Evolutionary conservation across 2,329 filamentous ascomycete genomes (phyloP), one percentile per base, ranked within the genome.

Genomic region (Aspergillaceae sp.): DNA sequence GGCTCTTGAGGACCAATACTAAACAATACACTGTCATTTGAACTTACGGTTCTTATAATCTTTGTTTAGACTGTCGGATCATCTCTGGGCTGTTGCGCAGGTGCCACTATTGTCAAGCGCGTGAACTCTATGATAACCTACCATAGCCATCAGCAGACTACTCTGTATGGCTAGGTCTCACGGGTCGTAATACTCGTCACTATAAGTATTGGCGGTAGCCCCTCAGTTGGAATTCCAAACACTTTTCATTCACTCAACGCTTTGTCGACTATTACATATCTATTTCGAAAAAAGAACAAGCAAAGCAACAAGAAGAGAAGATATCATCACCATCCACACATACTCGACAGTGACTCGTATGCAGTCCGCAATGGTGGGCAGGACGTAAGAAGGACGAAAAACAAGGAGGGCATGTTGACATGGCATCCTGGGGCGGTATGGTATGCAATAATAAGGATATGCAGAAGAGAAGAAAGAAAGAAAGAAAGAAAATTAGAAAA

Each of bases 341-440:
- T 55, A 48, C 45, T 42, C 48, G 47, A 42, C 44, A 51, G 49
- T 55, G 49, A 51, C 42, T 50, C 52, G 40, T 55, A 47, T 37
- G 43, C 43, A 40, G 42, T 43, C 47, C 45, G 42, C 19, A 32
- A 38, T 26, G 40, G 43, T 43, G 43, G 40, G 29, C 33, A 46
- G 47, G 36, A 44, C 51, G 51, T 52, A 32, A 49, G 40, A 44
- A 40, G 30, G 30, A 45, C 41, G 48, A 48, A 43, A 29, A 46
- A 42, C 26, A 45, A 19, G 19, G 19, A 19, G 2, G 19, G 19
- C 29, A 48, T 11, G 26, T 36, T 36, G 32, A 40, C 43, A 49
- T 46, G 46, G 46, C 52, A 52, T 51, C 48, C 48, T 43, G 44
- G 32, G 49, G 52, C 46, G 54, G 54, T 48, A 53, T 50, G 54